phyloP scores from a whole-genome alignment of 208 protist species.

The Wallacemonas sp. region DNA sequence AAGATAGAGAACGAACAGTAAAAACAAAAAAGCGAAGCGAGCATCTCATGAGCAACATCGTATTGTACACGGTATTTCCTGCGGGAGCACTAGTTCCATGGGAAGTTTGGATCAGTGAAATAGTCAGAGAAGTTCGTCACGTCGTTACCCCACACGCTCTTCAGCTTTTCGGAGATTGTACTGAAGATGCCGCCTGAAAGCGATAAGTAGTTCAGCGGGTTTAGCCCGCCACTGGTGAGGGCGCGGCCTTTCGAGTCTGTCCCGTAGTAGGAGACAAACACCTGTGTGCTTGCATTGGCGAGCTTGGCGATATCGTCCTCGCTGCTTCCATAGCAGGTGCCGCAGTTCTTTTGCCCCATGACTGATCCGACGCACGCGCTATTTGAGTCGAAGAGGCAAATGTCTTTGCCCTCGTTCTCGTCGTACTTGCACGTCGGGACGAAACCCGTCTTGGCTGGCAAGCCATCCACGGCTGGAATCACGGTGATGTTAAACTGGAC shows the following conservation, averaged over 20 bases:
- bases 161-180: constrained; percentile 26
- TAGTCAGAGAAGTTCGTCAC: constrained; percentile 17
- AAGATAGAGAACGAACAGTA: not conserved
- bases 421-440: constrained; percentile 58
- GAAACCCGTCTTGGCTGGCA: constrained; percentile 75
- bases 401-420: constrained; percentile 28
- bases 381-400: constrained; percentile 47
- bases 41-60: not conserved
- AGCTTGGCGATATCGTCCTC: constrained; percentile 16
- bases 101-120: constrained; percentile 16
- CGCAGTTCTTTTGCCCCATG: constrained; percentile 76
- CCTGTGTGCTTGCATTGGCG: constrained; percentile 26
- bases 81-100: not conserved
- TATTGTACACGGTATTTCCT: not conserved
- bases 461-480: constrained; percentile 7
- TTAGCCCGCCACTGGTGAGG: constrained; percentile 65
- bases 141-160: constrained; percentile 18
- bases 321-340: constrained; percentile 34
- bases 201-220: constrained; percentile 66
- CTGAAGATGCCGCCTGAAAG: constrained; percentile 42
- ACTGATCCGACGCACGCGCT: constrained; percentile 60
- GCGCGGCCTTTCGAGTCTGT: constrained; percentile 50
- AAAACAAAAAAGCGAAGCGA: not conserved
- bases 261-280: constrained; percentile 81
- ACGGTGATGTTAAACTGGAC: constrained; percentile 33